phyloP scores from a whole-genome alignment of 306 rosid species.

The Notholithocarpus densiflorus region DNA sequence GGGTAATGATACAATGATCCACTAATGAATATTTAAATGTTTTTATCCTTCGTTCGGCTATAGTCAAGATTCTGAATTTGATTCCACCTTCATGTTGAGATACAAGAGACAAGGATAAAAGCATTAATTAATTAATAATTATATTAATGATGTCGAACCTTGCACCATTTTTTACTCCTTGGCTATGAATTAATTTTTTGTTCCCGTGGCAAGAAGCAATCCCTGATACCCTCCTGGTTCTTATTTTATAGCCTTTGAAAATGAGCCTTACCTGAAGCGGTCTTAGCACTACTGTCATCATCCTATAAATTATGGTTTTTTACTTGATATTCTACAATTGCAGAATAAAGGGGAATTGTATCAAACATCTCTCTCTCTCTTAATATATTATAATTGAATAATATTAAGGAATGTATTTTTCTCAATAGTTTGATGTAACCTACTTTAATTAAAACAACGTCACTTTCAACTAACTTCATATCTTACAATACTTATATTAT shows the following conservation, averaged over 20 bases:
- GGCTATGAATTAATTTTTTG: neutral
- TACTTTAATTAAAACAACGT: rapidly evolving
- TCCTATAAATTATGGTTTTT: neutral
- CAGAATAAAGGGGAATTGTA: neutral
- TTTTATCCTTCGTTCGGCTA: neutral
- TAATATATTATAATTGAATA: too few species aligned
- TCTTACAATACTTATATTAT: too few species aligned
- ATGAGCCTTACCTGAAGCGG: neutral
- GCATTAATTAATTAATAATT: too few species aligned
- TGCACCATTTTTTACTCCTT: neutral
- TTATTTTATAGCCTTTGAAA: neutral
- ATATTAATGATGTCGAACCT: too few species aligned
- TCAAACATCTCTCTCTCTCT: neutral
- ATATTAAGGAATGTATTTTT: too few species aligned
- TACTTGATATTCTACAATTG: neutral
- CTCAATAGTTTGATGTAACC: too few species aligned
- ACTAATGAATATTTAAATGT: neutral
- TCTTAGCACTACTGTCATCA: neutral
- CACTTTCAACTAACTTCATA: too few species aligned
- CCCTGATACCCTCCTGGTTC: neutral
- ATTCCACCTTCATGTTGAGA: too few species aligned
- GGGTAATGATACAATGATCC: neutral
- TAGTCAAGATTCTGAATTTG: neutral
- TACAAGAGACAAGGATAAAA: too few species aligned
- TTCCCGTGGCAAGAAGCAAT: neutral